Evolutionary conservation across 306 rosid species (phyloP), one percentile per base, ranked within the genome.

Genomic region (Trifolium pratense): DNA sequence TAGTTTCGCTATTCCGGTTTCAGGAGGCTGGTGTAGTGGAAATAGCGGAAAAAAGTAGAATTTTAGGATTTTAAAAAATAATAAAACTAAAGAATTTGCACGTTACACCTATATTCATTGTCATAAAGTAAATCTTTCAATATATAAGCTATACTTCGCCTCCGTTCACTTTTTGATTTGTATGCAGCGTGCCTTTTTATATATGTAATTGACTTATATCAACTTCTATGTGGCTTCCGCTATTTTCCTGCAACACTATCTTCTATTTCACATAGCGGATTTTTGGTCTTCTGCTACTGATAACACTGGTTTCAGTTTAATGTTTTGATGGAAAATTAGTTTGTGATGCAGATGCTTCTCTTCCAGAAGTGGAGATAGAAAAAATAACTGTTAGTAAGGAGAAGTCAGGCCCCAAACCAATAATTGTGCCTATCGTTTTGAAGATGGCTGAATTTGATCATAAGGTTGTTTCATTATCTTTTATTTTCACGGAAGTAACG

Each of bases 361-460:
- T 37, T 29, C 73, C 59, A 73, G 90, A 87, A 61, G 77, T 66
- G 75, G 88, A 76, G 78, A 64, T 66, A 0, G 84, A 78, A 49
- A 79, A 59, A 80, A 37, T 40, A 61, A 51, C 51, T 70, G 86
- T 59, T 59, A 77, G 70, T 75, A 85, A 89, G 86, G 88, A 84
- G 68, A 94, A 91, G 76, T 88, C 90, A 11, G 97, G 95, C 45
- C 76, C 92, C 15, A 86, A 89, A 79, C 93, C 97, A 62, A 82
- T 94, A 80, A 84, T 89, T 62, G 87, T 91, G 71, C 97, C 99
- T 57, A 70, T 91, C 77, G 97, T 91, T 82, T 80, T 91, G 82
- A 91, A 91, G 79, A 91, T 94, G 99, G 89, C 96, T 71, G 97
- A 91, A 79, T 94, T 91, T 86, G 97, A 94, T 84, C 99, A 94